Percentiles rank a stretch among this genome's conserved stretches.
phyloP scores from a whole-genome alignment of 1,139 yeast species.

The Suhomyces bokatorum region DNA sequence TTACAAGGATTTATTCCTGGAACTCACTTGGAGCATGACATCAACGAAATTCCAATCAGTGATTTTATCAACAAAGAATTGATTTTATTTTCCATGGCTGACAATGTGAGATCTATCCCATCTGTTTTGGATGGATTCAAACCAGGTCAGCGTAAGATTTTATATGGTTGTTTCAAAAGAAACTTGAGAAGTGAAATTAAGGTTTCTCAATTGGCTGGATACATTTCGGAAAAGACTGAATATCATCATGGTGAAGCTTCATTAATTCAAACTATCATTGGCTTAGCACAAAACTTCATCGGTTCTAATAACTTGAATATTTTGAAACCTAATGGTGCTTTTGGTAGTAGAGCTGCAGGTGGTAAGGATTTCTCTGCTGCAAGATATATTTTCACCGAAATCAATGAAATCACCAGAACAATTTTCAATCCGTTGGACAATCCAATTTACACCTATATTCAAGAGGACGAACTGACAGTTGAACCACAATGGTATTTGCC shows the following conservation, averaged over 20 bases:
- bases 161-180: constrained; percentile 85
- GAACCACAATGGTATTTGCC: constrained; percentile 98
- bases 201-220: constrained; percentile 90
- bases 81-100: constrained; percentile 95
- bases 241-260: constrained; percentile 97
- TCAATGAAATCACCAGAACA: constrained; percentile 71
- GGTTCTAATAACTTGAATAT: constrained; percentile 90
- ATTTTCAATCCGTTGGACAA: constrained; percentile 82
- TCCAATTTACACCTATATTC: constrained; percentile 73
- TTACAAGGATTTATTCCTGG: constrained; percentile 87
- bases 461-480: constrained; percentile 91
- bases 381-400: constrained; percentile 91
- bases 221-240: constrained; percentile 84
- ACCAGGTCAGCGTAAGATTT: constrained; percentile 95
- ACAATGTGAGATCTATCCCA: constrained; percentile 93
- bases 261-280: constrained; percentile 84
- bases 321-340: constrained; percentile 89
- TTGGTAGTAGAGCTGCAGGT: constrained; percentile 96
- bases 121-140: constrained; percentile 92
- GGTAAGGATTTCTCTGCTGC: constrained; percentile 99
- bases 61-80: constrained; percentile 95
- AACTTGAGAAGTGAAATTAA: constrained; percentile 77
- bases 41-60: constrained; percentile 79
- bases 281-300: constrained; percentile 91
- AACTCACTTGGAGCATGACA: constrained; percentile 82